phyloP scores from a whole-genome alignment of 2,329 filamentous ascomycete species.

The Aquanectria penicillioides region DNA sequence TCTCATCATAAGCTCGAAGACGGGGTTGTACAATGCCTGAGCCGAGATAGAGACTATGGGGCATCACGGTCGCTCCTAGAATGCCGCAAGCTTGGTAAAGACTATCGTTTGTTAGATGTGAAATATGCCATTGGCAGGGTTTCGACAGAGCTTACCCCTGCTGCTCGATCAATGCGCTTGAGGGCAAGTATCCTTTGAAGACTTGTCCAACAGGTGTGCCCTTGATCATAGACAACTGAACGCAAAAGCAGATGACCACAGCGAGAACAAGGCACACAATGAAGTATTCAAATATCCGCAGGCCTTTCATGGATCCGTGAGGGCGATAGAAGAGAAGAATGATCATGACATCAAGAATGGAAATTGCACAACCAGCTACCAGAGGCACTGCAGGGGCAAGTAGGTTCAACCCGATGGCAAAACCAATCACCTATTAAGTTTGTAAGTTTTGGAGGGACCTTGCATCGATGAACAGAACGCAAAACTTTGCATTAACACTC shows the following conservation, averaged over 20 bases:
- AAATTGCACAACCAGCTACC: conserved; percentile 74
- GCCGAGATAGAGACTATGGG: conserved; percentile 74
- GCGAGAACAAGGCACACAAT: conserved; percentile 72
- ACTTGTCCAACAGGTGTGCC: conserved; percentile 66
- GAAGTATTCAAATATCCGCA: conserved; percentile 72
- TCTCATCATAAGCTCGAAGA: conserved; percentile 70
- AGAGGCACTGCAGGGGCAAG: conserved; percentile 71
- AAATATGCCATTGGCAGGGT: conserved; percentile 1
- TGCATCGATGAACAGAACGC: not conserved
- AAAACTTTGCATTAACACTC: too few relatives aligned
- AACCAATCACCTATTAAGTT: conserved; percentile 68
- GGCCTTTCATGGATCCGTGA: conserved; percentile 65
- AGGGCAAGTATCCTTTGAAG: conserved; percentile 73
- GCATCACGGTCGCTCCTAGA: conserved; percentile 80
- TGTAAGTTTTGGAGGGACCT: not conserved
- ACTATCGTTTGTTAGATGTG: conserved; percentile 10
- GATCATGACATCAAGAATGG: conserved; percentile 73
- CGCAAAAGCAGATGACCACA: conserved; percentile 76
- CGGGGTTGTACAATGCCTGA: conserved; percentile 76
- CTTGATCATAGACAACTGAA: conserved; percentile 71
- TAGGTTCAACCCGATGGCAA: conserved; percentile 75
- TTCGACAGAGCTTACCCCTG: conserved; percentile 54
- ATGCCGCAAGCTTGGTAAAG: conserved; percentile 80
- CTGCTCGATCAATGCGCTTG: conserved; percentile 64
- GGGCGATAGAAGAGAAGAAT: conserved; percentile 75